Conservation (phyloP, 441 rosid genomes). For the Flueggea neowawraea region DNA sequence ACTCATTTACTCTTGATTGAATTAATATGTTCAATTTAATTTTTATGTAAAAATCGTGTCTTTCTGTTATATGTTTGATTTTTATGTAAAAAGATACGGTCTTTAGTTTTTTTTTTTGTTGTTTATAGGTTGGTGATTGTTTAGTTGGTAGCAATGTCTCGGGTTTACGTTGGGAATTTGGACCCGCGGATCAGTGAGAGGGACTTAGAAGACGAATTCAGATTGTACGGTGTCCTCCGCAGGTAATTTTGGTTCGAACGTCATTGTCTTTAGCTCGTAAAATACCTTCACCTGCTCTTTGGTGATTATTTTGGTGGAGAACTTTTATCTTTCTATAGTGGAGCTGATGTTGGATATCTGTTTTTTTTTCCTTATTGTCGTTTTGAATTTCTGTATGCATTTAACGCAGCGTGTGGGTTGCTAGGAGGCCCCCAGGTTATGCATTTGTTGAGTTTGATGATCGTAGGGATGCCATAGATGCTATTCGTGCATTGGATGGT, state of each 20-base stretch:
- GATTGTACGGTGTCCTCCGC: slow-evolving; percentile 63
- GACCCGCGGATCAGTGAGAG: slow-evolving; percentile 69
- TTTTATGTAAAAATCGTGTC: too few relatives aligned
- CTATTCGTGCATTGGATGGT: slow-evolving; percentile 81
- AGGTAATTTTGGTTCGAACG: slow-evolving; percentile 26
- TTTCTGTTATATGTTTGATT: too few relatives aligned
- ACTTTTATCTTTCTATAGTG: not conserved
- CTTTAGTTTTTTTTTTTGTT: too few relatives aligned
- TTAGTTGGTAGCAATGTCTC: slow-evolving; percentile 33
- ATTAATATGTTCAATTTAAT: too few relatives aligned
- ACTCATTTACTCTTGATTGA: too few relatives aligned
- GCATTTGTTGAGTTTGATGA: slow-evolving; percentile 91
- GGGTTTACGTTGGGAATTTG: slow-evolving; percentile 79
- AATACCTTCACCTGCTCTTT: not conserved
- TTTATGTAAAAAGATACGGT: too few relatives aligned
- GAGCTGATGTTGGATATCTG: too few relatives aligned
- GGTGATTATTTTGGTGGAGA: too few relatives aligned
- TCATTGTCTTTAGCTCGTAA: too few relatives aligned
- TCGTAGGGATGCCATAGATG: slow-evolving; percentile 85
- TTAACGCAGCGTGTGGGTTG: slow-evolving; percentile 90
- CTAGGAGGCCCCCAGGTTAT: slow-evolving; percentile 90
- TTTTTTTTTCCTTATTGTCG: not conserved
- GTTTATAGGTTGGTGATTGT: too few relatives aligned
- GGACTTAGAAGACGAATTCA: slow-evolving; percentile 85
- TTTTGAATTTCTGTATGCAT: not conserved